These are phyloP conservation scores for Aspergillus piperis DNA, from an alignment of 2,329 filamentous ascomycete genomes.

Conservation along the genomic window DNA sequence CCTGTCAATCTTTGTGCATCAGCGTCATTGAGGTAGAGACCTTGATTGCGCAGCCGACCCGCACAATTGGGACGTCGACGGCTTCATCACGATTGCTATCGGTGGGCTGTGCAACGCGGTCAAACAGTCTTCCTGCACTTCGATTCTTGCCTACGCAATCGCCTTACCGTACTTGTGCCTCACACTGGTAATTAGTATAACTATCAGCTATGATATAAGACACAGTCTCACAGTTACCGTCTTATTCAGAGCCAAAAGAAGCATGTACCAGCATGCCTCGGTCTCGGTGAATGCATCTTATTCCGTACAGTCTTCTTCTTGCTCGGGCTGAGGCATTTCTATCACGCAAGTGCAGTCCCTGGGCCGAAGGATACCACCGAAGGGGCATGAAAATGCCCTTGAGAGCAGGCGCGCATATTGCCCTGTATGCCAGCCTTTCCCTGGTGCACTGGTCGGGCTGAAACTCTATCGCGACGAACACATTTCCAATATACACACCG, in stretches of 20 bases:
- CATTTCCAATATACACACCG: slow-evolving; percentile 36
- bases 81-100: slow-evolving; percentile 54
- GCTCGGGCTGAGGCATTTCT: too few relatives aligned
- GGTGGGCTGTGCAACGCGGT: slow-evolving; percentile 45
- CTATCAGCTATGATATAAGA: slow-evolving; percentile 45
- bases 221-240: slow-evolving; percentile 36
- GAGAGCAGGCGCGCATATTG: slow-evolving; percentile 34
- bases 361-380: slow-evolving; percentile 29
- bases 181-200: slow-evolving; percentile 51
- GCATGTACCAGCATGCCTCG: slow-evolving; percentile 36
- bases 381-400: slow-evolving; percentile 30
- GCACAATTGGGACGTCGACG: slow-evolving; percentile 47
- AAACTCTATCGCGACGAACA: slow-evolving; percentile 29
- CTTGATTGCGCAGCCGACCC: slow-evolving; percentile 53
- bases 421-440: slow-evolving; percentile 38
- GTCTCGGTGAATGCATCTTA: slow-evolving; percentile 31
- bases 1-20: slow-evolving; percentile 53
- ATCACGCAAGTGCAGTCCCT: slow-evolving; percentile 26
- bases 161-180: slow-evolving; percentile 56
- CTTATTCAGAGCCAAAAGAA: slow-evolving; percentile 33
- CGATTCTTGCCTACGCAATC: slow-evolving; percentile 49
- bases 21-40: slow-evolving; percentile 48
- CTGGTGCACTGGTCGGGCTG: slow-evolving; percentile 41
- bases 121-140: slow-evolving; percentile 50
- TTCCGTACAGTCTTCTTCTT: too few relatives aligned